Percentiles rank a stretch among this genome's conserved stretches.
phyloP scores from a whole-genome alignment of 768 basidiomycete species.

The Termitomyces sp. region DNA sequence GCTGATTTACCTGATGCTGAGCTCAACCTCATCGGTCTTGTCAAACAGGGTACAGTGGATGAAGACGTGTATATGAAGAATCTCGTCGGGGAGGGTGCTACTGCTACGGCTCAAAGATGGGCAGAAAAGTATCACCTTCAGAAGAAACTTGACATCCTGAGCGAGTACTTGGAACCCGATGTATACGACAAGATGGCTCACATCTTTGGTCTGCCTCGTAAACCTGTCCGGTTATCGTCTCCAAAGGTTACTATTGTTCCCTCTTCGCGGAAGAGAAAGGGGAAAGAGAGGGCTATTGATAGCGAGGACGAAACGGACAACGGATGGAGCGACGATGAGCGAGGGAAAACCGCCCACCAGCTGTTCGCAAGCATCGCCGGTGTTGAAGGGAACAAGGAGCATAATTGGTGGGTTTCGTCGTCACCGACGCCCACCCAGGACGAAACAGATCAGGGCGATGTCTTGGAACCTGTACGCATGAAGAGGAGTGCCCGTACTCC shows the following conservation, averaged over 20 bases:
- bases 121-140: constrained; percentile 42
- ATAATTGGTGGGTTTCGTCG: constrained; percentile 25
- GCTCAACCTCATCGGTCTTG: constrained; percentile 4
- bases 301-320: constrained; percentile 31
- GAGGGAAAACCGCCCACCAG: constrained; percentile 50
- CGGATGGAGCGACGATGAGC: constrained; percentile 44
- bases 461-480: background rate
- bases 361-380: constrained; percentile 46
- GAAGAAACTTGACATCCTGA: constrained; percentile 41
- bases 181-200: constrained; percentile 33
- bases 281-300: constrained; percentile 17
- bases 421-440: constrained; percentile 6
- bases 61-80: constrained; percentile 60
- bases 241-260: background rate
- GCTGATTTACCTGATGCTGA: constrained; percentile 4
- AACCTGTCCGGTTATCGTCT: background rate
- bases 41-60: constrained; percentile 19
- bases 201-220: constrained; percentile 17
- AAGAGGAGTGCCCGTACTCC: background rate
- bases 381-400: constrained; percentile 27
- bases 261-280: constrained; percentile 12
- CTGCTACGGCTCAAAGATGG: constrained; percentile 49
- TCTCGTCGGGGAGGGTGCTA: constrained; percentile 53
- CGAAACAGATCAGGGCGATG: background rate
- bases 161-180: constrained; percentile 35